Evolutionary conservation across 73 alveolate species (phyloP).

Genomic region (Paraurostyla sp.): DNA sequence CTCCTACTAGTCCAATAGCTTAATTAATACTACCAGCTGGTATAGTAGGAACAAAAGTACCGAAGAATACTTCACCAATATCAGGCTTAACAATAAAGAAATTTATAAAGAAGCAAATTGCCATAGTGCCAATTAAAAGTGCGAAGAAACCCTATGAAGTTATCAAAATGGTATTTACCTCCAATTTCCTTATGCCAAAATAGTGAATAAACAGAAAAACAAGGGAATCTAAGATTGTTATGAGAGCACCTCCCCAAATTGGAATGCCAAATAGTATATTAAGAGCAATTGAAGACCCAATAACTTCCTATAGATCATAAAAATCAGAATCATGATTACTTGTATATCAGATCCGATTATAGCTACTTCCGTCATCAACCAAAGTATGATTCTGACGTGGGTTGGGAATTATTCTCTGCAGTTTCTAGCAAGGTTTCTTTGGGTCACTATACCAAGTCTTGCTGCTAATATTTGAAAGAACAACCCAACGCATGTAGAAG

Average conservation of each 20-base stretch:
- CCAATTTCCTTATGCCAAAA: constrained; percentile 78
- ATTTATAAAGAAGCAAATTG: constrained; percentile 74
- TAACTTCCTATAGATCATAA: constrained; percentile 72
- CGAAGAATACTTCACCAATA: constrained; percentile 47
- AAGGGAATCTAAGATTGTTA: constrained; percentile 79
- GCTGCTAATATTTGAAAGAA: constrained; percentile 79
- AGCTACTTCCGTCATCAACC: constrained; percentile 90
- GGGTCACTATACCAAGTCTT: constrained; percentile 82
- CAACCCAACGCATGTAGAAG: constrained; percentile 79
- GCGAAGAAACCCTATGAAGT: constrained; percentile 60
- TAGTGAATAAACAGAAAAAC: constrained; percentile 78
- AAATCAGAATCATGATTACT: not conserved
- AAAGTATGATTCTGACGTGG: constrained; percentile 68
- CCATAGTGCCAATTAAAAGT: constrained; percentile 75
- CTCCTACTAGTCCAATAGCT: constrained; percentile 80
- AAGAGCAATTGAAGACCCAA: constrained; percentile 85
- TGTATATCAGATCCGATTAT: constrained; percentile 87
- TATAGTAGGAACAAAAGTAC: constrained; percentile 73
- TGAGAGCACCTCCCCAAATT: constrained; percentile 74
- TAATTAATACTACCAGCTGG: constrained; percentile 67
- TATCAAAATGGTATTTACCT: constrained; percentile 2
- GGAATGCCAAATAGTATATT: constrained; percentile 61
- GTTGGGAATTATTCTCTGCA: constrained; percentile 80
- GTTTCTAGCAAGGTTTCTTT: constrained; percentile 76
- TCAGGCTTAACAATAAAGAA: constrained; percentile 69